Base-by-base conservation (phyloP, 441 rosid genomes). In the Populus hybrid region DNA sequence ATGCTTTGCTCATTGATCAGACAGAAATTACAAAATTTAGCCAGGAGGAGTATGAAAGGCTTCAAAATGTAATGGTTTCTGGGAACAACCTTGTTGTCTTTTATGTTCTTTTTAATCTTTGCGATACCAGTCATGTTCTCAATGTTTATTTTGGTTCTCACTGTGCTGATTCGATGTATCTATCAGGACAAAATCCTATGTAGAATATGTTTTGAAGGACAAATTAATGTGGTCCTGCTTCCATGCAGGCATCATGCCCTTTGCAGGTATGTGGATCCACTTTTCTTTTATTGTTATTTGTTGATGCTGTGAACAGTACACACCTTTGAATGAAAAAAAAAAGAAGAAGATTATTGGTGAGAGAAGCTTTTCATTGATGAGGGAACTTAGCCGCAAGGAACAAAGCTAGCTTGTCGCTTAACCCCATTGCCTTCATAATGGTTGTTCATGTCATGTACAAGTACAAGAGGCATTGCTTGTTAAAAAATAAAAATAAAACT, bases 181-280 rank as follows among this genome's bases (percentile, higher is more conserved):
- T 69, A 78, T 68, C 96, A 95, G 99, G 99, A 95, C 83, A 95
- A 93, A 84, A 91, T 95, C 57, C 77, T 95, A 38, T 95, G 99
- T 82, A 88, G 97, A 84, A 84, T 95, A 67, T 95, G 99, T 81
- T 95, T 93, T 21, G 98, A 91, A 87, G 88, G 91, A 78, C 96
- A 94, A 63, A 95, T 95, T 70, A 90, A 92, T 36, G 80, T 92
- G 6, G 99, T 95, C 75, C 83, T 94, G 69, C 97, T 95, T 78
- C 99, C 99, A 1, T 95, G 99, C 76, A 86, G 97, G 83, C 99
- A 95, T 85, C 97, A 89, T 50, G 86, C 86, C 65, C 93, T 93
- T 75, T 95, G 99, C 92, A 86, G 98, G 99, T 95, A 89, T 16
- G 69, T 57, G 69, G 65, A 73, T 79, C 73, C 14, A 24, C 69